A percentile compares a stretch with the other conserved stretches of the same genome.
phyloP scores from a whole-genome alignment of 441 rosid species.

The Raphanus hybrid region DNA sequence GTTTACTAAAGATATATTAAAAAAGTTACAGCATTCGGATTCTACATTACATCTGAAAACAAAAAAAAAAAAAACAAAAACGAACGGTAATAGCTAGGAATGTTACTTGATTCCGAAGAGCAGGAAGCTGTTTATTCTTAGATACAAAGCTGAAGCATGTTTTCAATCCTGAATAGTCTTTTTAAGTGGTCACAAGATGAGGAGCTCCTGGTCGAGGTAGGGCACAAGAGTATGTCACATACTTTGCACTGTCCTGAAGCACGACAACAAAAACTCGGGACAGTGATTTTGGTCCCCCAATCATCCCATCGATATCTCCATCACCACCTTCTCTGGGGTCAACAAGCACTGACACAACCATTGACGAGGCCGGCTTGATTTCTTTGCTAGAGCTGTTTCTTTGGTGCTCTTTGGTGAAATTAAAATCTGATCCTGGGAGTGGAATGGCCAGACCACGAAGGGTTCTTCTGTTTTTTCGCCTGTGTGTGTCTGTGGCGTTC shows the following conservation, averaged over 20 bases:
- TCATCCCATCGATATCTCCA: slow-evolving; percentile 69
- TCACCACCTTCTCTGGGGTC: slow-evolving; percentile 94
- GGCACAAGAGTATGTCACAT: slow-evolving; percentile 91
- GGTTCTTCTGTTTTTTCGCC: slow-evolving; percentile 70
- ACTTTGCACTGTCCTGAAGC: slow-evolving; percentile 86
- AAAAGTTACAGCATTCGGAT: slow-evolving; percentile 33
- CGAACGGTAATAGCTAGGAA: slow-evolving; percentile 20
- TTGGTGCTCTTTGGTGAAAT: slow-evolving; percentile 53
- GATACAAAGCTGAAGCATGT: slow-evolving; percentile 46
- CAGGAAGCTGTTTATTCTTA: slow-evolving; percentile 42
- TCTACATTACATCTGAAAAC: slow-evolving; percentile 35
- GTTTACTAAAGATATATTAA: slow-evolving; percentile 9
- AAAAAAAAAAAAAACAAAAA: slow-evolving; percentile 19
- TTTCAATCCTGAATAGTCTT: slow-evolving; percentile 22
- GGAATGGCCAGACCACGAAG: slow-evolving; percentile 67
- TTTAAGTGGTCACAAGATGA: slow-evolving; percentile 71
- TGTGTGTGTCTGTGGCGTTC: slow-evolving; percentile 53
- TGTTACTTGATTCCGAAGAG: slow-evolving; percentile 25
- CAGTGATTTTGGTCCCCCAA: slow-evolving; percentile 73
- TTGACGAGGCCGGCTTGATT: slow-evolving; percentile 72
- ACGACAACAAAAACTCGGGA: slow-evolving; percentile 94
- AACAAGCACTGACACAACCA: slow-evolving; percentile 93
- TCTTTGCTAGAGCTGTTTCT: slow-evolving; percentile 50
- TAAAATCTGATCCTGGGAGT: slow-evolving; percentile 57
- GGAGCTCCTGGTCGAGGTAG: slow-evolving; percentile 69